Evolutionary conservation across 2,329 filamentous ascomycete species (phyloP), one percentile per base, ranked within the genome.

Genomic region (Monosporascus sp.): DNA sequence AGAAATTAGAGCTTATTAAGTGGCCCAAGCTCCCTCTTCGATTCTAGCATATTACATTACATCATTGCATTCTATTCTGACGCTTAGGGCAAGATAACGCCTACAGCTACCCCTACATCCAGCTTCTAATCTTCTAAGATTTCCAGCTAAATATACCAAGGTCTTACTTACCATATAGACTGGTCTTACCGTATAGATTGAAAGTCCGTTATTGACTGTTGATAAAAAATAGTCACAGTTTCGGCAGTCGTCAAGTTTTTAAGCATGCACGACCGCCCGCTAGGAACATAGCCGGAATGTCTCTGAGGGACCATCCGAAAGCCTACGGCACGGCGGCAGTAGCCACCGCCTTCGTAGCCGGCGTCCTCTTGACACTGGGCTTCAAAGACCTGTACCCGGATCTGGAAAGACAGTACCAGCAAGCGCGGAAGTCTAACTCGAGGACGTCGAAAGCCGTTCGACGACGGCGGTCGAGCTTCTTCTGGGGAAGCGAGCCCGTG

Each of bases 371-470:
- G 52, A 90, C 90, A 0, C 72, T 94, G 3, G 86, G 87, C 54
- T 85, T 90, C 73, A 91, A 91, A 70, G 88, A 93, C 66, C 70
- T 92, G 38, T 92, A 91, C 63, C 85, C 88, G 1, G 86, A 90
- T 60, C 77, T 91, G 47, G 86, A 90, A 67, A 72, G 77, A 22
- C 79, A 82, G 20, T 89, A 84, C 63, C 81, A 81, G 62, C 74
- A 73, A 54, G 62, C 70, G 57, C 72, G 72, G 59, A 67, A 22
- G 67, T 52, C 56, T 68, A 59, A 53, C 61, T 54, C 50, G 53
- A 52, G 57, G 50, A 39, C 18, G 6, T 25, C 41, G 20, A 15
- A 15, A 20, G 51, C 54, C 25, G 39, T 48, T 18, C 55, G 57
- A 20, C 62, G 64, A 4, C 68, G 74, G 3, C 68, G 74, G 38